Percentiles rank a stretch among this genome's conserved stretches.
These are phyloP conservation scores for Cyberlindnera americana DNA, from an alignment of 805 yeast species.

Conservation along the genomic window DNA sequence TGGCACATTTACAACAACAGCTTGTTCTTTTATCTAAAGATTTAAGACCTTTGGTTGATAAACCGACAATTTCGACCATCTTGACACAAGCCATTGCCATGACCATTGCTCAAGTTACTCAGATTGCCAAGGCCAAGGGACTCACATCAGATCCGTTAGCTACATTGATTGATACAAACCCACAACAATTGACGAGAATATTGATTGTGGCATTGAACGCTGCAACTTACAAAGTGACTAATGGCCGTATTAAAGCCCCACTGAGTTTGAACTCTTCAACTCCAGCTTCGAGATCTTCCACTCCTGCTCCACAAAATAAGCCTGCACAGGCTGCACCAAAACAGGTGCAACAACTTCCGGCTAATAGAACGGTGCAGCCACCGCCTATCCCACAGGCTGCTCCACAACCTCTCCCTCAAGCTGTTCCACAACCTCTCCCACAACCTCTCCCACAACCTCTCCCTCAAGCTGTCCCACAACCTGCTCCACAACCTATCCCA, in stretches of 20 bases:
- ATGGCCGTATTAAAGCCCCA: slow-evolving; percentile 46
- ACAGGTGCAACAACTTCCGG: background rate
- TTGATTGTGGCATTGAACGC: slow-evolving; percentile 79
- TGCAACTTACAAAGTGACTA: slow-evolving; percentile 60
- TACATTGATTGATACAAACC: slow-evolving; percentile 75
- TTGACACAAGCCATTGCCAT: slow-evolving; percentile 89
- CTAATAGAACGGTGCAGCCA: background rate
- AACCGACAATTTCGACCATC: slow-evolving; percentile 78
- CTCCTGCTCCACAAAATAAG: slow-evolving; percentile 12
- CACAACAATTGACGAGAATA: slow-evolving; percentile 74
- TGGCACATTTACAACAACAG: slow-evolving; percentile 83
- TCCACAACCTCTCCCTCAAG: background rate
- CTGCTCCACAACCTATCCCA: no score
- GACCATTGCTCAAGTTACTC: slow-evolving; percentile 86
- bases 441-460: no score
- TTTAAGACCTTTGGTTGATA: slow-evolving; percentile 62
- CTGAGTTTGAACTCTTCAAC: slow-evolving; percentile 29
- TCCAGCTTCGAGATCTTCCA: slow-evolving; percentile 17
- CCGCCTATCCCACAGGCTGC: slow-evolving; percentile 1
- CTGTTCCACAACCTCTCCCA: background rate
- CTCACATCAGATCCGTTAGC: slow-evolving; percentile 75
- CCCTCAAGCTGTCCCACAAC: no score
- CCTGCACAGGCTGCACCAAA: no score
- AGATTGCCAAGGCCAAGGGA: slow-evolving; percentile 82
- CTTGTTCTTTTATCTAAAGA: slow-evolving; percentile 76